Percentiles rank a stretch among this genome's conserved stretches.
Evolutionary conservation across 495 filamentous ascomycete genomes (phyloP).

Genomic region (Hyaloscypha hepaticicola): DNA sequence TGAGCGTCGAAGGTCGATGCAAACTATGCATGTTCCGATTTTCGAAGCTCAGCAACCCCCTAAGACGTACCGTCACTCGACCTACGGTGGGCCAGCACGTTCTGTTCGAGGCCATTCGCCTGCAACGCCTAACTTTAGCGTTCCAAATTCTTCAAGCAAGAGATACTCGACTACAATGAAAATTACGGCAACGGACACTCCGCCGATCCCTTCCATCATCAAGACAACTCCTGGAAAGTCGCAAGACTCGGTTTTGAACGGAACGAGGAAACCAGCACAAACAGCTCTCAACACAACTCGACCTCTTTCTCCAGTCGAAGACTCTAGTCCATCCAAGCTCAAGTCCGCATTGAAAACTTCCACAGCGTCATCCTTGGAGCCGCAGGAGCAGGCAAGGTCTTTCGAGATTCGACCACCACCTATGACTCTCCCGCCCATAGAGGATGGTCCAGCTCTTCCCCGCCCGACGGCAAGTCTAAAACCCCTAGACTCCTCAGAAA

Average conservation of each 20-base stretch:
- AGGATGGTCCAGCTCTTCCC: background rate
- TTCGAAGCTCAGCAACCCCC: slow-evolving; percentile 23
- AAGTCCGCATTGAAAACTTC: slow-evolving; percentile 24
- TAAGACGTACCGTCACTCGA: slow-evolving; percentile 31
- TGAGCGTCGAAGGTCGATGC: slow-evolving; percentile 52
- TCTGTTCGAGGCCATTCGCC: slow-evolving; percentile 20
- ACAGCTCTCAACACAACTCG: slow-evolving; percentile 42
- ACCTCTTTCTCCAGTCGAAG: slow-evolving; percentile 49
- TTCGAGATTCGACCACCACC: slow-evolving; percentile 11
- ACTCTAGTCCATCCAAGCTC: slow-evolving; percentile 43
- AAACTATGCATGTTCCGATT: slow-evolving; percentile 38
- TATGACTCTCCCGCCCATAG: background rate
- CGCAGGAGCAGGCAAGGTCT: slow-evolving; percentile 10
- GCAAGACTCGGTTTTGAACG: slow-evolving; percentile 28
- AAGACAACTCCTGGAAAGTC: slow-evolving; percentile 8
- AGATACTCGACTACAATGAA: slow-evolving; percentile 42
- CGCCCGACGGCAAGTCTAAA: slow-evolving; percentile 18
- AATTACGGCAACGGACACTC: slow-evolving; percentile 13
- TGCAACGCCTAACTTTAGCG: slow-evolving; percentile 47
- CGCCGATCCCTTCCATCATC: background rate
- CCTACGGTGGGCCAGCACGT: slow-evolving; percentile 27
- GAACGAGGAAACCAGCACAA: slow-evolving; percentile 40
- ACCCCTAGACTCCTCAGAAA: slow-evolving; percentile 1
- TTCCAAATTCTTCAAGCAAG: slow-evolving; percentile 43
- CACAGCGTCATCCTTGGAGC: slow-evolving; percentile 13